phyloP scores from a whole-genome alignment of 2,329 filamentous ascomycete species.

The Allantophomopsis lycopodina region DNA sequence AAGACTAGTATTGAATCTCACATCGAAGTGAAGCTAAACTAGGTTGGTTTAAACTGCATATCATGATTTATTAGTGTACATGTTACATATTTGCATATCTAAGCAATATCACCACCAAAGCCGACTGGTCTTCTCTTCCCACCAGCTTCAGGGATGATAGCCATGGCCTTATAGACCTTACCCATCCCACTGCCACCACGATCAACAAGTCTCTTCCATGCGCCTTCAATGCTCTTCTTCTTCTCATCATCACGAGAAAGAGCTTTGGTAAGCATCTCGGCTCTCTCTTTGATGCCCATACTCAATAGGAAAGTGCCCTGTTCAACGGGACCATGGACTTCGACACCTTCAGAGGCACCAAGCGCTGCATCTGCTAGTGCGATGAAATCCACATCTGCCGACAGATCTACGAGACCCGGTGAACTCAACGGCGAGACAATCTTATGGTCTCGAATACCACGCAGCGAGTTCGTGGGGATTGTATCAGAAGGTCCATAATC shows the following conservation, averaged over 20 bases:
- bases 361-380: slow-evolving; percentile 74
- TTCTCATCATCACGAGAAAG: slow-evolving; percentile 29
- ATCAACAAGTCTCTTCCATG: slow-evolving; percentile 77
- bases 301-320: slow-evolving; percentile 67
- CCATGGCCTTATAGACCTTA: slow-evolving; percentile 84
- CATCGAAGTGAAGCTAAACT: no score
- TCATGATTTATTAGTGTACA: no score
- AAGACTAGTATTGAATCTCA: no score
- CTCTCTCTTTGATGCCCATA: slow-evolving; percentile 76
- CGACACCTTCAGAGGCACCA: slow-evolving; percentile 61
- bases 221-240: slow-evolving; percentile 50
- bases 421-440: slow-evolving; percentile 66
- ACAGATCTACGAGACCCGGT: slow-evolving; percentile 77
- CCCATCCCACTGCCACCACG: slow-evolving; percentile 79
- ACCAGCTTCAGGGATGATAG: slow-evolving; percentile 71
- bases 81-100: no score
- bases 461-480: slow-evolving; percentile 78
- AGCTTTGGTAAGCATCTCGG: slow-evolving; percentile 46
- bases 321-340: slow-evolving; percentile 84
- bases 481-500: slow-evolving; percentile 78
- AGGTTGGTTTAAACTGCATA: no score
- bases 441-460: slow-evolving; percentile 70
- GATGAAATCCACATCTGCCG: slow-evolving; percentile 86
- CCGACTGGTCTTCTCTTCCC: slow-evolving; percentile 70
- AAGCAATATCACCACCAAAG: slow-evolving; percentile 58